phyloP scores from a whole-genome alignment of 495 filamentous ascomycete species.

The Pyronema domesticum region DNA sequence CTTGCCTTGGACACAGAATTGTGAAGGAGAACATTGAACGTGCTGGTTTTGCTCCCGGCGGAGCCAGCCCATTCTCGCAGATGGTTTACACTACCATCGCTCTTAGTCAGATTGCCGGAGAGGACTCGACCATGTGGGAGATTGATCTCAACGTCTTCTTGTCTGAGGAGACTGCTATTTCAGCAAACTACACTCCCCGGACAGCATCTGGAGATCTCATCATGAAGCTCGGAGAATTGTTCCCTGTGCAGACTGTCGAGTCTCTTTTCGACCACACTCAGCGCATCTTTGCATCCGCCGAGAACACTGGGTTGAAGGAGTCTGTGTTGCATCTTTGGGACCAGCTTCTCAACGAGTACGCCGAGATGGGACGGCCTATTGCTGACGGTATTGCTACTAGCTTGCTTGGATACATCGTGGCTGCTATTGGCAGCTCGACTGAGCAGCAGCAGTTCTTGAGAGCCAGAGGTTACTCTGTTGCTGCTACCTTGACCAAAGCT shows the following conservation, averaged over 20 bases:
- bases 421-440: conserved; percentile 37
- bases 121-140: conserved; percentile 91
- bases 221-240: conserved; percentile 29
- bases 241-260: conserved; percentile 31
- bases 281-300: background rate
- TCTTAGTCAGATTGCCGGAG: conserved; percentile 79
- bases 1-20: conserved; percentile 43
- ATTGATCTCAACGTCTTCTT: conserved; percentile 90
- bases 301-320: conserved; percentile 37
- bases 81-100: conserved; percentile 30
- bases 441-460: conserved; percentile 46
- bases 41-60: conserved; percentile 12
- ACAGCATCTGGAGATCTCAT: conserved; percentile 80
- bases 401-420: conserved; percentile 60
- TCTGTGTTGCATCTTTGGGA: conserved; percentile 69
- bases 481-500: conserved; percentile 49
- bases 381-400: conserved; percentile 45
- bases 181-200: conserved; percentile 87
- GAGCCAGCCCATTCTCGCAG: conserved; percentile 18
- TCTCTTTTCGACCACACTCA: conserved; percentile 10
- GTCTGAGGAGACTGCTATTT: conserved; percentile 84
- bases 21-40: conserved; percentile 51
- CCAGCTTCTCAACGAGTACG: conserved; percentile 59
- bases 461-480: conserved; percentile 70
- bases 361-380: conserved; percentile 51